Percentiles rank a stretch among this genome's conserved stretches.
Conservation (phyloP, 2,329 filamentous ascomycete genomes). For the Ophiocordyceps camponoti-saundersi region DNA sequence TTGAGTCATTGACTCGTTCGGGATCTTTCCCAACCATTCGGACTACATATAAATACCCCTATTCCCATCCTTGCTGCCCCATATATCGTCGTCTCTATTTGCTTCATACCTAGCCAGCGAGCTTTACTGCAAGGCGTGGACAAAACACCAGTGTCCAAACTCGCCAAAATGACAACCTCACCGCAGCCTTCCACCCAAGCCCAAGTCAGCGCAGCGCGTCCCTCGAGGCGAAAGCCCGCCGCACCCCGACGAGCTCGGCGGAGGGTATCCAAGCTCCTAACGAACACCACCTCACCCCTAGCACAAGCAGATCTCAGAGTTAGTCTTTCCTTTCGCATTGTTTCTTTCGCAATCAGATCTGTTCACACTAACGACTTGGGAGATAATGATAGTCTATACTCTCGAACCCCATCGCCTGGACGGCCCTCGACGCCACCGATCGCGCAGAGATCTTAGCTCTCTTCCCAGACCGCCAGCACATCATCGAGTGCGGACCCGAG, state of each 20-base stretch:
- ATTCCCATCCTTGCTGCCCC: too few species aligned
- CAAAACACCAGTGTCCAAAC: too few species aligned
- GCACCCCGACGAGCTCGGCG: neutral
- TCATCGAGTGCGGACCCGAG: constrained; percentile 17
- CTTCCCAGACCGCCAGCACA: constrained; percentile 19
- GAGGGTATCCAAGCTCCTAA: constrained; percentile 32
- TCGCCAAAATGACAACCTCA: too few species aligned
- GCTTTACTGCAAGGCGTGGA: too few species aligned
- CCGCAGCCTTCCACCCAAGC: neutral
- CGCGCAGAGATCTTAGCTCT: constrained; percentile 18
- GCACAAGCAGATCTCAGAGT: constrained; percentile 21
- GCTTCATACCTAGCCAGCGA: too few species aligned
- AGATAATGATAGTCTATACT: constrained; percentile 14
- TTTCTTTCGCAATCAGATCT: neutral
- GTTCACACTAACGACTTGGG: neutral
- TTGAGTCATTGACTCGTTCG: too few species aligned
- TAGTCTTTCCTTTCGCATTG: constrained; percentile 2
- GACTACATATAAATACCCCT: too few species aligned
- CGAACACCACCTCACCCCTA: constrained; percentile 19
- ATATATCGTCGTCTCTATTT: too few species aligned
- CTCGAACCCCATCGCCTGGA: constrained; percentile 21
- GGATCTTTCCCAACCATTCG: too few species aligned
- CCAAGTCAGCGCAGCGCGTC: neutral
- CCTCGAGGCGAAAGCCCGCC: neutral
- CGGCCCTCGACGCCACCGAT: constrained; percentile 15